Evolutionary conservation across 495 filamentous ascomycete genomes (phyloP), one percentile per base, ranked within the genome.

Genomic region (Oidiodendron maius): DNA sequence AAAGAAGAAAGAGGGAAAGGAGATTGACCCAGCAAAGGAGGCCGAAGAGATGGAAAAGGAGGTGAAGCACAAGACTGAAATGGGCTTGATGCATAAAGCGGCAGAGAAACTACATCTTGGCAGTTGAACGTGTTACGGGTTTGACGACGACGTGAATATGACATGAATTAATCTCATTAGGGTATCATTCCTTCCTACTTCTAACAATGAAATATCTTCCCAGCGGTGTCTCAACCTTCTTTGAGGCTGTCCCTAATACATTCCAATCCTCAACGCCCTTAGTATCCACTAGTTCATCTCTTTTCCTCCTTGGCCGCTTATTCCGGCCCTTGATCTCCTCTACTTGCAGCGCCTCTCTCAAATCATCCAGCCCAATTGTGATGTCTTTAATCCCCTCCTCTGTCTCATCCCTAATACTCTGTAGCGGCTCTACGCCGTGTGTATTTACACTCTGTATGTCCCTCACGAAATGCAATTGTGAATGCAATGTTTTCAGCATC

Each of bases 381-480:
- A 63, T 58, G 43, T 75, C 75, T 3, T 52, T 53, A 15, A 69
- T 35, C 2, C 69, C 68, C 3, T 58, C 54, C 28, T 62, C 56
- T 0, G 77, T 90, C 66, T 97, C 90, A 64, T 97, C 94, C 23
- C 88, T 77, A 44, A 99, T 84, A 44, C 80, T 80, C 34, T 76
- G 71, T 25, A 97, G 62, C 0, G 93, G 90, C 40, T 77, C 68
- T 1, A 96, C 72, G 1, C 74, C 81, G 0, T 66, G 61, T 1
- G 89, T 91, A 67, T 91, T 75, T 4, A 96, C 82, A n/a, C 64
- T 66, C 53, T 93, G 90, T 24, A 97, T 83, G 45, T 84, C 79
- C 46, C 75, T 78, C 32, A 97, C 89, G 58, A 99, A 97, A 57
- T 88, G 83, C 0, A 99, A 76, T 57, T 99, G 93, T 9, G 87